Percentiles rank a stretch among this genome's conserved stretches.
phyloP scores from a whole-genome alignment of 2,329 filamentous ascomycete species.

The Claviceps sp. region DNA sequence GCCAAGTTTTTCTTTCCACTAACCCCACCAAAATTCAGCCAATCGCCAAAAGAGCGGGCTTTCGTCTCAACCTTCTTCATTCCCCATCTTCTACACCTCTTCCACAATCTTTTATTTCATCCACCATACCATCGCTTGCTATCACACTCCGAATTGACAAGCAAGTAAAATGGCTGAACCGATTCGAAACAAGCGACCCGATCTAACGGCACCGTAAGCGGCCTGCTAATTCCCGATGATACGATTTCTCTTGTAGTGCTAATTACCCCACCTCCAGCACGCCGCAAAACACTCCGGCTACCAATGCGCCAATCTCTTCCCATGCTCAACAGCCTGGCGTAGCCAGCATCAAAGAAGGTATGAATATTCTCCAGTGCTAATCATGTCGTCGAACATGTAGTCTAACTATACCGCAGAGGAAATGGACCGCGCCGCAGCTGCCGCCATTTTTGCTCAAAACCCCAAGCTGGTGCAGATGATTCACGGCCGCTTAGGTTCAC shows the following conservation, averaged over 20 bases:
- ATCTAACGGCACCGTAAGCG: conserved; percentile 46
- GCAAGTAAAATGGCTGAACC: conserved; percentile 44
- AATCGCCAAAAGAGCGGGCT: conserved; percentile 22
- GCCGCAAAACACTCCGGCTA: conserved; percentile 94
- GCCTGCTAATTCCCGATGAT: conserved; percentile 7
- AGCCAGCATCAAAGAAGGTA: conserved; percentile 94
- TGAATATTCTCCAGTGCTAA: conserved; percentile 20
- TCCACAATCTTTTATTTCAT: conserved; percentile 16
- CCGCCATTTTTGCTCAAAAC: conserved; percentile 90
- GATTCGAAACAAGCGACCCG: conserved; percentile 49
- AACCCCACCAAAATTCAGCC: conserved; percentile 27
- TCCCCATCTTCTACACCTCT: conserved; percentile 15
- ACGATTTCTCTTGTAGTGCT: conserved; percentile 16
- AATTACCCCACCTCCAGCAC: conserved; percentile 51
- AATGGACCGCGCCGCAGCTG: conserved; percentile 72
- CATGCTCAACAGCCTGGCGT: conserved; percentile 93
- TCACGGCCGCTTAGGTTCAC: conserved; percentile 83
- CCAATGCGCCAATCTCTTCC: conserved; percentile 92
- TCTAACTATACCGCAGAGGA: conserved; percentile 50
- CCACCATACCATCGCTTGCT: conserved; percentile 14
- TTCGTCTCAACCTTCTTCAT: conserved; percentile 18
- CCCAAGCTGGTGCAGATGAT: conserved; percentile 94
- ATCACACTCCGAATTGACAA: conserved; percentile 3
- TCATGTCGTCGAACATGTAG: neutral
- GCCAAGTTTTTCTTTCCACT: conserved; percentile 18